These are phyloP conservation scores for Pisolithus thermaeus DNA, from an alignment of 1,284 basidiomycete genomes.

Conservation along the genomic window DNA sequence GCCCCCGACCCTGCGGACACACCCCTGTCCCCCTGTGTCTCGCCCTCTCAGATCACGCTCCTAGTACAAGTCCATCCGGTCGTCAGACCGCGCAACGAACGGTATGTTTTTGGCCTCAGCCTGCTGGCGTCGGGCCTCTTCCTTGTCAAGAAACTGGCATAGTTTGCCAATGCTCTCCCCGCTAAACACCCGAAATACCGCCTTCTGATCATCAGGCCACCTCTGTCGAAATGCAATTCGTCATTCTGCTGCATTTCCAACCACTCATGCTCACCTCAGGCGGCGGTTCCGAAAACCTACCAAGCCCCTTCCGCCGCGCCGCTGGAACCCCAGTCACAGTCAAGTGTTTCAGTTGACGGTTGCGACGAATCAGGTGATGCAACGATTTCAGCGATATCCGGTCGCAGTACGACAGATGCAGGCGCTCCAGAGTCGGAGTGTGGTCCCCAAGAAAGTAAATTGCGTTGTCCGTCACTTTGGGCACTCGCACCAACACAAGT, in stretches of 20 bases:
- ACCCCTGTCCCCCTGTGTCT: too few species aligned
- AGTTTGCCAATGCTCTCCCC: conserved; percentile 66
- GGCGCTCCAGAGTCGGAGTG: conserved; percentile 65
- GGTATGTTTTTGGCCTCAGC: conserved; percentile 54
- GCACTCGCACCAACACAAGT: conserved; percentile 75
- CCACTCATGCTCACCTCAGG: conserved; percentile 56
- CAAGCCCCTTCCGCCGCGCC: conserved; percentile 67
- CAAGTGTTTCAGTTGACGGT: conserved; percentile 68
- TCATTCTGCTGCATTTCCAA: conserved; percentile 9
- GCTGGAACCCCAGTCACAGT: conserved; percentile 80
- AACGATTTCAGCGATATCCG: conserved; percentile 76
- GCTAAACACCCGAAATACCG: conserved; percentile 80
- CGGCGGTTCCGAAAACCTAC: conserved; percentile 73
- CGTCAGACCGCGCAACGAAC: conserved; percentile 54
- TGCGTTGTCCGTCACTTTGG: conserved; percentile 61
- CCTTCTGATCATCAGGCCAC: conserved; percentile 55
- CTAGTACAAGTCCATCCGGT: conserved; percentile 54
- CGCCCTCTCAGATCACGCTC: neutral
- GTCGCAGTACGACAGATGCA: conserved; percentile 88
- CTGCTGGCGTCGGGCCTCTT: conserved; percentile 48
- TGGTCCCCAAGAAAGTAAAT: conserved; percentile 65
- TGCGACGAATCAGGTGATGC: conserved; percentile 64
- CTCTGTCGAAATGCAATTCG: conserved; percentile 31
- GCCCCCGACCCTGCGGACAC: too few species aligned
- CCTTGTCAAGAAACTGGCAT: conserved; percentile 60